Evolutionary conservation across 371 early-diverging fungal genomes (phyloP), one percentile per base, ranked within the genome.

Genomic region (Mucor sp.): DNA sequence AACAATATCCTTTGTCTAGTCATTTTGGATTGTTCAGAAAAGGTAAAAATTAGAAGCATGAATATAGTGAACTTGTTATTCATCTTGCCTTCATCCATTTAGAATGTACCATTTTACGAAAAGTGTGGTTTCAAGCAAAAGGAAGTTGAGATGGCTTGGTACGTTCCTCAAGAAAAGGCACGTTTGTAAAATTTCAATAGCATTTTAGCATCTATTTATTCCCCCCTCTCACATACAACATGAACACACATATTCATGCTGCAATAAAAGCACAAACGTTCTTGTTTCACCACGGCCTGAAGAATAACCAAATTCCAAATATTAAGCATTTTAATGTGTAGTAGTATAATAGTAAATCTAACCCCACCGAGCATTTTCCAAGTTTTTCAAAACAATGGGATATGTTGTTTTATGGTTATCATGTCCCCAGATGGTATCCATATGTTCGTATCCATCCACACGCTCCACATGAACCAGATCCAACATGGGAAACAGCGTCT

Each of bases 341-440:
- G 25, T 50, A 50, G 6, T 47, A 47, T 47, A 50, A 3, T 50
- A 50, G 19, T 14, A 9, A 6, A 23, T 39, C 37, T 69, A 66
- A 17, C 69, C 61, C 77, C 74, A 74, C 39, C 48, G 61, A 17
- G 68, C 72, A 21, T 50, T 57, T 25, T 66, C 48, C 14, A 78
- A 37, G 11, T 67, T 61, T 7, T 69, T 60, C 6, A 80, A 58
- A 17, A 80, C 21, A 11, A 60, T 66, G 50, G 80, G 80, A 43
- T 80, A 80, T 1, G 80, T 80, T 11, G 80, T 80, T n/a, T 48
- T 32, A 47, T 65, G 61, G 30, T 77, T 80, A 53, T 80, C 65
- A 37, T 77, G 66, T 0, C 72, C 85, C 86, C 86, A 88, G 58
- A 88, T 74, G 19, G 81, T 79, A 68, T 88, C 88, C 85, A 88